A percentile compares a stretch with the other conserved stretches of the same genome.
These are phyloP conservation scores for Scedosporium boydii DNA, from an alignment of 2,329 filamentous ascomycete genomes.

Conservation along the genomic window DNA sequence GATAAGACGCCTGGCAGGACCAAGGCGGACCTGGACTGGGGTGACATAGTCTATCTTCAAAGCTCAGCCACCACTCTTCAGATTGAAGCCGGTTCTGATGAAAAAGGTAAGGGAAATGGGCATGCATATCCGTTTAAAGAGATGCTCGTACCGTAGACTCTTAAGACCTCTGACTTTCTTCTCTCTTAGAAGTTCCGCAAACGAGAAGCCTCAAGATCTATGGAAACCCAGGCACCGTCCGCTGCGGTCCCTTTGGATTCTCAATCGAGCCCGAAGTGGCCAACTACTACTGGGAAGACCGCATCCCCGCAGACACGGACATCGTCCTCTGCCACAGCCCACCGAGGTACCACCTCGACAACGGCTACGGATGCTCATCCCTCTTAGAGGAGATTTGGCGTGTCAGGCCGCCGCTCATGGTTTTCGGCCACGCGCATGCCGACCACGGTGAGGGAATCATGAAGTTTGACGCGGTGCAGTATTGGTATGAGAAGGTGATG, in stretches of 20 bases:
- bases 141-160: too few species aligned
- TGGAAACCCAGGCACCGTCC: background rate
- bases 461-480: background rate
- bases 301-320: constrained; percentile 18
- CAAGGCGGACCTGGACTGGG: constrained; percentile 45
- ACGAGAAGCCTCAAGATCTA: background rate
- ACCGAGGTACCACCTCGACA: constrained; percentile 22
- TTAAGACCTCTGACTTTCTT: background rate
- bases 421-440: constrained; percentile 75
- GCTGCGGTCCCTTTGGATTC: background rate
- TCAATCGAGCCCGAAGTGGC: constrained; percentile 28
- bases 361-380: constrained; percentile 55
- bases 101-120: background rate
- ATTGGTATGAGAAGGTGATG: constrained; percentile 5
- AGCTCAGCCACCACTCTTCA: constrained; percentile 54
- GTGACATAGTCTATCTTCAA: constrained; percentile 65
- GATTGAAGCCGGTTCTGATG: constrained; percentile 27
- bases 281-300: constrained; percentile 18
- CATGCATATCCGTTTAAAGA: background rate
- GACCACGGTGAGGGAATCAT: constrained; percentile 11
- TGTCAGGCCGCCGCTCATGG: constrained; percentile 63
- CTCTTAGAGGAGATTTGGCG: constrained; percentile 68
- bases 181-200: background rate
- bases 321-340: constrained; percentile 30
- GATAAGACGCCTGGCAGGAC: constrained; percentile 2